A percentile compares a stretch with the other conserved stretches of the same genome.
phyloP scores from a whole-genome alignment of 2,329 filamentous ascomycete species.

The Chrysosporium keratinophilum region DNA sequence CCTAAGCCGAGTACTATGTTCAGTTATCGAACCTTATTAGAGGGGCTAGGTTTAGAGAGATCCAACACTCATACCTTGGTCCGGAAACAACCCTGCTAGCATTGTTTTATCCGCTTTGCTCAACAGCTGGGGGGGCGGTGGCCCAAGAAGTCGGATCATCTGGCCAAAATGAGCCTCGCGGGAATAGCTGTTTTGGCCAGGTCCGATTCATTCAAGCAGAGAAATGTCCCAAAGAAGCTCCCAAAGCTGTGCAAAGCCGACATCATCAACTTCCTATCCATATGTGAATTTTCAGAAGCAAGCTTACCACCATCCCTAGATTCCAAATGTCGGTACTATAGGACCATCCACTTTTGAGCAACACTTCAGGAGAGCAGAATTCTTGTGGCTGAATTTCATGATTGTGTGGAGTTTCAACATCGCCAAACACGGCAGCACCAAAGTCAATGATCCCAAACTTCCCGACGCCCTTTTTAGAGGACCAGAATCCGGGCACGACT shows the following conservation, averaged over 20 bases:
- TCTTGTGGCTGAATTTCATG: conserved; percentile 15
- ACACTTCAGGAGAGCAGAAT: conserved; percentile 7
- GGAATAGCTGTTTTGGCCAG: neutral
- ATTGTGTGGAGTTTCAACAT: conserved; percentile 13
- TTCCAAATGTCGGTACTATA: conserved; percentile 10
- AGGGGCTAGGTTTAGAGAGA: too few species aligned
- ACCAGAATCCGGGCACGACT: conserved; percentile 8
- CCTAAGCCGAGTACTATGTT: neutral
- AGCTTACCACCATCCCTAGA: conserved; percentile 10
- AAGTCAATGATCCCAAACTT: neutral
- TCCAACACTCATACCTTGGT: neutral
- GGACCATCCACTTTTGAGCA: conserved; percentile 4
- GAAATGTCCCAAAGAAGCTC: conserved; percentile 13
- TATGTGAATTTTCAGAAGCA: too few species aligned
- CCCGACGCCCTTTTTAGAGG: neutral
- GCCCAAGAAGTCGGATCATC: conserved; percentile 17
- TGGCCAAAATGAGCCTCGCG: conserved; percentile 15
- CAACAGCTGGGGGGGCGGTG: conserved; percentile 1
- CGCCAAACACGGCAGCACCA: conserved; percentile 1
- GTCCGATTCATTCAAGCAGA: neutral
- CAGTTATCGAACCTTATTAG: too few species aligned
- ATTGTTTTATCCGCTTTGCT: conserved; percentile 1
- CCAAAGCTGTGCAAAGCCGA: conserved; percentile 17
- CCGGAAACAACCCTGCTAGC: neutral
- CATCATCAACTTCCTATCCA: too few species aligned